Evolutionary conservation across 2,329 filamentous ascomycete genomes (phyloP).

Genomic region (Hymenoscyphus occultus): DNA sequence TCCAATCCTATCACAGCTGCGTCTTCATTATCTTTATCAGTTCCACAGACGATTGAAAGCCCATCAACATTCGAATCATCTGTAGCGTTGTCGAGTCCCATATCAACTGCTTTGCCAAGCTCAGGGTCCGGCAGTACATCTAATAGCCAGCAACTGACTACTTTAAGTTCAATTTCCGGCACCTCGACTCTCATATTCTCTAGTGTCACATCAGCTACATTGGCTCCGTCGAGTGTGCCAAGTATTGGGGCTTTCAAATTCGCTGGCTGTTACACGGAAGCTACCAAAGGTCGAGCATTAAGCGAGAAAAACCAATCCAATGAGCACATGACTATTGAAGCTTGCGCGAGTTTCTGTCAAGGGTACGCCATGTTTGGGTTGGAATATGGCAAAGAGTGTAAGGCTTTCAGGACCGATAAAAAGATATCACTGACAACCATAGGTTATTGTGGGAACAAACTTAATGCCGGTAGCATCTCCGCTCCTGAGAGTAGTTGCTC

Average conservation of each 20-base stretch:
- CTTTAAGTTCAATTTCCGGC: neutral
- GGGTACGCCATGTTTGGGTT: slow-evolving; percentile 38
- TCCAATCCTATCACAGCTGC: slow-evolving; percentile 2
- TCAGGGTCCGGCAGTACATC: neutral
- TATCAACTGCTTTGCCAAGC: neutral
- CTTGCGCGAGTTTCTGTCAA: slow-evolving; percentile 30
- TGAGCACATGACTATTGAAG: slow-evolving; percentile 34
- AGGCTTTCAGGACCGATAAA: neutral
- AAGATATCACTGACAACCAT: neutral
- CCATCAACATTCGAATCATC: too few relatives aligned
- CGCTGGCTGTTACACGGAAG: slow-evolving; percentile 33
- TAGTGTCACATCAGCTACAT: slow-evolving; percentile 11
- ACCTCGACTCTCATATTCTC: slow-evolving; percentile 4
- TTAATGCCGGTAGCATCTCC: slow-evolving; percentile 25
- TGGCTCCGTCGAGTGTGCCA: slow-evolving; percentile 12
- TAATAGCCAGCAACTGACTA: neutral
- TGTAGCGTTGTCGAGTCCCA: neutral
- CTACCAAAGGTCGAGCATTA: slow-evolving; percentile 26
- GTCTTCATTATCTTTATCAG: too few relatives aligned
- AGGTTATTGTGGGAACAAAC: slow-evolving; percentile 31
- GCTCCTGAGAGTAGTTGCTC: slow-evolving; percentile 29
- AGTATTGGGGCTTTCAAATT: slow-evolving; percentile 20
- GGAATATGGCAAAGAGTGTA: slow-evolving; percentile 38
- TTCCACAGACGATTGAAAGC: too few relatives aligned
- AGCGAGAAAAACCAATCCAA: slow-evolving; percentile 18